Evolutionary conservation across 2,329 filamentous ascomycete genomes (phyloP), one percentile per base, ranked within the genome.

Genomic region (Rhynchosporium agropyri): DNA sequence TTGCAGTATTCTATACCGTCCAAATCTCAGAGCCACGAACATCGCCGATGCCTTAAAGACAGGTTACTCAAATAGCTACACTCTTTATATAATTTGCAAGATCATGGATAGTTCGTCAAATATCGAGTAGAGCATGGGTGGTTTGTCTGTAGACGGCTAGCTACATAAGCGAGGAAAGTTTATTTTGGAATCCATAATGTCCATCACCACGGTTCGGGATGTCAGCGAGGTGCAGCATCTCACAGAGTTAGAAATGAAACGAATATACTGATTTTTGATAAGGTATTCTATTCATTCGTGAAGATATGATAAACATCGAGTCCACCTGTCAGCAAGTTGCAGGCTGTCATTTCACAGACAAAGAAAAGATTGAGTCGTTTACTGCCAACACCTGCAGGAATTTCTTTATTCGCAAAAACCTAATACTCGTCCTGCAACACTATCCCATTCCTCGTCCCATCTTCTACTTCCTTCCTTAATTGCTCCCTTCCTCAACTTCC

Each of bases 391-490:
- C 8, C 13, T 43, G 12, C n/a, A 51, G 6, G 31, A 7, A 3
- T 6, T 33, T 36, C 3, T 48, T 63, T 68, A 71, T 43, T 70
- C 71, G 61, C 67, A 69, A 9, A 83, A 67, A 9, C 82, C 87
- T 59, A 97, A 82, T 3, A 96, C 77, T 53, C 82, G 84, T 10
- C 89, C 91, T 7, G 93, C 89, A 50, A 96, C 87, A 9, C 84
- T 82, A 79, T 96, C 87, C 95, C 95, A 99, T 74, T 97, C 92
- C 69, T 92, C 89, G 70, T 96, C 89, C 95, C 95, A 99, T 51
- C 94, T 83, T 61, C 88, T 80, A 49, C 80, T 80, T 42, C 91
- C 91, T 75, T 98, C 93, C 66, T 83, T 79, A 36, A 87, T 75
- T 1, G 93, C 93, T 0, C 93, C 92, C 46, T 79, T 73, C 71